Evolutionary conservation across 306 rosid species (phyloP).

Genomic region (Quercus aquifolioides): DNA sequence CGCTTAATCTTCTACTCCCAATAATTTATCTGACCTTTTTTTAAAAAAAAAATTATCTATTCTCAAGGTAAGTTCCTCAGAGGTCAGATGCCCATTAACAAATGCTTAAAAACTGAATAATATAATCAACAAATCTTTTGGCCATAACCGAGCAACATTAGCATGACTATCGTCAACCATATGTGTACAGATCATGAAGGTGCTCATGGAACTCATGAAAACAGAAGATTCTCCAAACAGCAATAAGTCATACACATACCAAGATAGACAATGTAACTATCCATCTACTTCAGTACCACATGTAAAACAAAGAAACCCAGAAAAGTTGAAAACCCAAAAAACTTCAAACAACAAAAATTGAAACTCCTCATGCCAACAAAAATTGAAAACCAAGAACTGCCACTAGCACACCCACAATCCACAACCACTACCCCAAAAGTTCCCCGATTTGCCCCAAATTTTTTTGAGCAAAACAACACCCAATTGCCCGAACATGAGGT

Average conservation of each 20-base stretch:
- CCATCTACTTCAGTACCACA: conserved; percentile 40
- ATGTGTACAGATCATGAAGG: conserved; percentile 21
- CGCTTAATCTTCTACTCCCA: conserved; percentile 23
- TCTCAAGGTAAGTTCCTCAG: conserved; percentile 18
- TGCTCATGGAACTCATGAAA: conserved; percentile 37
- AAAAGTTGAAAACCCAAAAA: too few relatives aligned
- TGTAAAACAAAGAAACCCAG: conserved; percentile 25
- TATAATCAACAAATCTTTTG: conserved; percentile 27
- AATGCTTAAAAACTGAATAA: conserved; percentile 19
- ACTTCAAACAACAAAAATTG: too few relatives aligned
- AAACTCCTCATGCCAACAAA: too few relatives aligned
- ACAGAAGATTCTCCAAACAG: conserved; percentile 34
- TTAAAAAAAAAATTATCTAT: background rate
- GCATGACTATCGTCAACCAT: conserved; percentile 35
- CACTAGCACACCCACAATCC: too few relatives aligned
- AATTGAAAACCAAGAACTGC: too few relatives aligned
- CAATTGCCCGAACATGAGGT: too few relatives aligned
- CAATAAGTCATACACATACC: conserved; percentile 30
- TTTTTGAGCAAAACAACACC: too few relatives aligned
- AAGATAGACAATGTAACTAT: conserved; percentile 29
- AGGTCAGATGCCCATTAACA: conserved; percentile 25
- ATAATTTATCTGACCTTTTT: background rate
- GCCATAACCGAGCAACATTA: conserved; percentile 24
- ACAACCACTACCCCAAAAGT: too few relatives aligned
- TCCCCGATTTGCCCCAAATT: too few relatives aligned